Base-by-base conservation (phyloP, 139 green algal genomes). In the Asterochloris sp. region DNA sequence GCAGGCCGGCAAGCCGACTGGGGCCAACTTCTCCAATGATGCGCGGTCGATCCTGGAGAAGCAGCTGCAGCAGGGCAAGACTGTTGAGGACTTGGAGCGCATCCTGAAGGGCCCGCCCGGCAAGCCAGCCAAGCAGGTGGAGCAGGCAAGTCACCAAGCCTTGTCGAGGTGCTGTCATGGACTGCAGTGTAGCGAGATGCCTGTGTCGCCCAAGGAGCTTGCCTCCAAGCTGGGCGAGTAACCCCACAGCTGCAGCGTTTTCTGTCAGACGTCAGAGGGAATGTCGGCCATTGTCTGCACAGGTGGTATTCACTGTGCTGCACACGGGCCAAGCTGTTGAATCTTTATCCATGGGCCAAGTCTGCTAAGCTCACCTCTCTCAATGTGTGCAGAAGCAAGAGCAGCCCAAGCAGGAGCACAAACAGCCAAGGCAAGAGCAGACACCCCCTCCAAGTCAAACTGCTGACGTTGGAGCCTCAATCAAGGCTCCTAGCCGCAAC, bases 1-100 rank as follows among this genome's bases (percentile, higher is more conserved):
- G 84, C 62, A 90, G 73, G 88, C 88, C 10, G 95, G 95, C 62
- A 92, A 91, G 80, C 95, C 93, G 12, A 88, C 96, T n/a, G 93
- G 92, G 29, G 93, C 92, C 1, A 92, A 97, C 87, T 93, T 93
- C 87, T 84, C 82, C 23, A 73, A 76, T 24, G 60, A 79, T n/a
- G 92, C 90, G 13, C 84, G 83, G 29, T 71, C 83, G 21, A 69
- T 82, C 66, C 90, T 97, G 74, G 84, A 92, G 76, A 79, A 86
- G 16, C 86, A 90, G 83, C 76, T 96, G 76, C 68, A 76, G 15
- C 26, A 11, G 19, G 92, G 93, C 26, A 82, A 83, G 61, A 86
- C 47, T 12, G 62, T 94, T 21, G 74, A 88, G 23, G 81, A 92
- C 64, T 79, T 93, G 11, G 87, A 90, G 76, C 73, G 27, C 15